A percentile compares a stretch with the other conserved stretches of the same genome.
Conservation (phyloP, 140 eudicot species). For the Stevia rebaudiana region DNA sequence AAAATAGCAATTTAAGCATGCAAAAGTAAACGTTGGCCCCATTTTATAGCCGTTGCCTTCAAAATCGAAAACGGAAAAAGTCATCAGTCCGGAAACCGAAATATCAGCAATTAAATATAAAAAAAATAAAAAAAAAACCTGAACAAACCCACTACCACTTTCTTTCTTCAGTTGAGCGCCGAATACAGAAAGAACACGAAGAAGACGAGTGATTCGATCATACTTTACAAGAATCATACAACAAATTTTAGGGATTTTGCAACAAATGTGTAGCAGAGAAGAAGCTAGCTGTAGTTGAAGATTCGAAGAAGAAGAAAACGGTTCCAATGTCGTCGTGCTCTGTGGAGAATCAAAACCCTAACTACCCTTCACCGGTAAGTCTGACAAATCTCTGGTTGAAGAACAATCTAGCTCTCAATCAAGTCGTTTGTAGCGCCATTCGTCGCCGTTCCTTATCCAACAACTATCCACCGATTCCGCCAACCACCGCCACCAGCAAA, state of each 20-base stretch:
- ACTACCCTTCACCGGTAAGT: constrained; percentile 22
- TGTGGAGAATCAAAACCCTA: constrained; percentile 37
- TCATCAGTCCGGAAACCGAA: constrained; percentile 20
- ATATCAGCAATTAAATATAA: neutral
- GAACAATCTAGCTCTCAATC: constrained; percentile 38
- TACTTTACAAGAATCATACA: neutral
- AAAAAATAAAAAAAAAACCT: neutral
- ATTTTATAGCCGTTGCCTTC: constrained; percentile 34
- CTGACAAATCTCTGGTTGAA: constrained; percentile 29
- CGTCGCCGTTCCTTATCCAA: constrained; percentile 35
- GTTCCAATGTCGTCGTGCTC: constrained; percentile 32
- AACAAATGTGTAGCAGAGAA: too few species aligned
- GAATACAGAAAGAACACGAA: neutral
- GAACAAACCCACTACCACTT: neutral
- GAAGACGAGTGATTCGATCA: neutral
- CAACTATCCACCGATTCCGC: constrained; percentile 5
- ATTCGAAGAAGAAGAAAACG: neutral
- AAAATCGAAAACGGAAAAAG: constrained; percentile 26
- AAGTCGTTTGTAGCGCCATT: constrained; percentile 29
- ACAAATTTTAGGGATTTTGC: too few species aligned
- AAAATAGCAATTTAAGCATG: too few species aligned
- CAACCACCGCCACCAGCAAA: constrained; percentile 24
- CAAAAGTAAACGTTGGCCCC: constrained; percentile 29
- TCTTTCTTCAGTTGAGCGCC: constrained; percentile 6
- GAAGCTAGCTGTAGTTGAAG: neutral